Evolutionary conservation across 192 early-diverging fungal species (phyloP).

Genomic region (Physocladia obscura): DNA sequence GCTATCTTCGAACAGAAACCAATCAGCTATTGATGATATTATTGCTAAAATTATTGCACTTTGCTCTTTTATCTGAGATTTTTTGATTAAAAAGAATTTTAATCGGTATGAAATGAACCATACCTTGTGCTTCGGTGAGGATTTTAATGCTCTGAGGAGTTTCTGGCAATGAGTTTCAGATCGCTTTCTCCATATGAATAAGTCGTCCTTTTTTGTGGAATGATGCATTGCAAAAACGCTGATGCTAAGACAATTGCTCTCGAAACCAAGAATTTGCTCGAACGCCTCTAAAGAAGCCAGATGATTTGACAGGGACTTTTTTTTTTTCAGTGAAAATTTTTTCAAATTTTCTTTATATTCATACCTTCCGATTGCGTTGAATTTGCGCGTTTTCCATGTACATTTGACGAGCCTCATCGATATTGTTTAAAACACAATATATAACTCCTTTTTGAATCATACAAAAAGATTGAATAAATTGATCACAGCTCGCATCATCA

Average conservation of each 20-base stretch:
- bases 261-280: no score
- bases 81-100: no score
- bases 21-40: neutral
- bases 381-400: slow-evolving; percentile 8
- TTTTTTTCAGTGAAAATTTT: neutral
- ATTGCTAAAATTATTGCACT: neutral
- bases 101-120: neutral
- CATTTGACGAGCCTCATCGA: slow-evolving; percentile 1
- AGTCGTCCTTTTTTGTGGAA: slow-evolving; percentile 1
- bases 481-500: neutral
- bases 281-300: no score
- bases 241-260: neutral
- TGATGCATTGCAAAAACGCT: neutral
- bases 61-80: neutral
- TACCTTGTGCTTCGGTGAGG: neutral
- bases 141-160: neutral
- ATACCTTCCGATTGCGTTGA: neutral
- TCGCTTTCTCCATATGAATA: neutral
- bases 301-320: no score
- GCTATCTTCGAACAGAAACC: slow-evolving; percentile 18
- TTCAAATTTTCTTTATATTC: neutral
- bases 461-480: neutral
- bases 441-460: slow-evolving; percentile 19
- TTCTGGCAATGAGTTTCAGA: slow-evolving; percentile 9
- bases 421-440: neutral